A percentile compares a stretch with the other conserved stretches of the same genome.
phyloP scores from a whole-genome alignment of 2,329 filamentous ascomycete genomes.

The Sporothrix dimorphospora region DNA sequence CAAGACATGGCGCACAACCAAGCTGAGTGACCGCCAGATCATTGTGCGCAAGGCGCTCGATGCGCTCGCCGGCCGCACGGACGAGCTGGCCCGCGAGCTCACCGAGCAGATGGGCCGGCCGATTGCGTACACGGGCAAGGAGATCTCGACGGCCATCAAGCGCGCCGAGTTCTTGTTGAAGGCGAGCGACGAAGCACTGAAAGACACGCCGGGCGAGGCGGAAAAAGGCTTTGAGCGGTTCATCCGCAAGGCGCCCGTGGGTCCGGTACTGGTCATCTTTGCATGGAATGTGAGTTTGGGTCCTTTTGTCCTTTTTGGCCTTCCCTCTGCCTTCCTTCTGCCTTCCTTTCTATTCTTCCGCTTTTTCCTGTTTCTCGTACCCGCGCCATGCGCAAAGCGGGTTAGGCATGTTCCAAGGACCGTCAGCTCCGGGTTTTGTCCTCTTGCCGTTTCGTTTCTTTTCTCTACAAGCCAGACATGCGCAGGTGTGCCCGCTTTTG shows the following conservation, averaged over 20 bases:
- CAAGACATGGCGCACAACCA: conserved; percentile 73
- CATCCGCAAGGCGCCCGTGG: conserved; percentile 84
- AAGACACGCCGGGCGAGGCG: conserved; percentile 78
- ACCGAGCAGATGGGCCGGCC: conserved; percentile 96
- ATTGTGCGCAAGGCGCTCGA: conserved; percentile 81
- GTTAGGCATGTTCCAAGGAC: not conserved
- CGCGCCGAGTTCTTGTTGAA: conserved; percentile 84
- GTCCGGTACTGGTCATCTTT: conserved; percentile 86
- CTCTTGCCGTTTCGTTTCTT: not conserved
- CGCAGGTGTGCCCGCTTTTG: not conserved
- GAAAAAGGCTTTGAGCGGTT: conserved; percentile 90
- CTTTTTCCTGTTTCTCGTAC: not conserved
- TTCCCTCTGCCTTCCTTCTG: not conserved
- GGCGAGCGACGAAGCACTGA: conserved; percentile 76
- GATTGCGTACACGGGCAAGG: conserved; percentile 81
- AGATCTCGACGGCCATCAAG: conserved; percentile 83
- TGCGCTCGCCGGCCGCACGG: conserved; percentile 69
- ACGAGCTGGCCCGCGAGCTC: conserved; percentile 81
- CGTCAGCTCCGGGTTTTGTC: not conserved
- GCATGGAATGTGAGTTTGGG: conserved; percentile 84
- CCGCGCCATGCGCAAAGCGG: not conserved
- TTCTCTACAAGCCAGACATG: not conserved
- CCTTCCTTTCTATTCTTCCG: not conserved
- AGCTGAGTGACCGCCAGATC: conserved; percentile 72
- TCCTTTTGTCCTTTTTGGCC: not conserved